These are phyloP conservation scores for Monosporozyma aerobia DNA, from an alignment of 805 yeast genomes.

Conservation along the genomic window DNA sequence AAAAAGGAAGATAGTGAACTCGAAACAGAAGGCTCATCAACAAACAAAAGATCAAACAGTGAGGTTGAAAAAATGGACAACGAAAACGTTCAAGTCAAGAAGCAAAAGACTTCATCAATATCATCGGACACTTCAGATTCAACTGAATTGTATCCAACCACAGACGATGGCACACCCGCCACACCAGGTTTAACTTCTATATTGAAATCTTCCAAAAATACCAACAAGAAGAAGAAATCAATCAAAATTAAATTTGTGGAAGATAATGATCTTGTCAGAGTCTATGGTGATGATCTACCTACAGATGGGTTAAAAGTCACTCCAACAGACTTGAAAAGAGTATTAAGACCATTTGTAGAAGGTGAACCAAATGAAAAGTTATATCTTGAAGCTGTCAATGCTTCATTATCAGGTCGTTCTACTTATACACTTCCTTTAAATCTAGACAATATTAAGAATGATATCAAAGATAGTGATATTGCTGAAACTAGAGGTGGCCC, in stretches of 20 bases:
- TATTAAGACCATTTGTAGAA: conserved; percentile 27
- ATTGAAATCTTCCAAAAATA: conserved; percentile 9
- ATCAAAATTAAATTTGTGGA: conserved; percentile 19
- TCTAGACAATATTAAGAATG: conserved; percentile 1
- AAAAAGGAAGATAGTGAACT: conserved; percentile 20
- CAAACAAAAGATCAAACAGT: conserved; percentile 1
- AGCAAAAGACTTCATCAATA: not conserved
- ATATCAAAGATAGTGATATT: conserved; percentile 19
- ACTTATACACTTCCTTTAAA: conserved; percentile 7
- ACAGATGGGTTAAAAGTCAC: conserved; percentile 22
- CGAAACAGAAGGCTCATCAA: not conserved
- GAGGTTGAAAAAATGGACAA: not conserved
- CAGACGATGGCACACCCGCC: not conserved
- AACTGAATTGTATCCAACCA: not conserved
- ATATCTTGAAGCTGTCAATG: conserved; percentile 12
- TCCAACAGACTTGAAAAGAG: conserved; percentile 23
- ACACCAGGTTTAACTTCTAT: conserved; percentile 13
- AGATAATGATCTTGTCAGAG: conserved; percentile 21
- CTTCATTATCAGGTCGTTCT: conserved; percentile 4
- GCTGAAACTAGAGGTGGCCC: conserved; percentile 25
- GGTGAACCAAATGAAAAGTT: conserved; percentile 28
- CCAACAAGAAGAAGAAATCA: conserved; percentile 1
- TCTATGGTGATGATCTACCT: conserved; percentile 30
- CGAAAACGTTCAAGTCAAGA: not conserved
- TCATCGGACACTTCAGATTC: not conserved